Base-by-base conservation (phyloP, 495 filamentous ascomycete genomes). In the Penicillium verhagenii region DNA sequence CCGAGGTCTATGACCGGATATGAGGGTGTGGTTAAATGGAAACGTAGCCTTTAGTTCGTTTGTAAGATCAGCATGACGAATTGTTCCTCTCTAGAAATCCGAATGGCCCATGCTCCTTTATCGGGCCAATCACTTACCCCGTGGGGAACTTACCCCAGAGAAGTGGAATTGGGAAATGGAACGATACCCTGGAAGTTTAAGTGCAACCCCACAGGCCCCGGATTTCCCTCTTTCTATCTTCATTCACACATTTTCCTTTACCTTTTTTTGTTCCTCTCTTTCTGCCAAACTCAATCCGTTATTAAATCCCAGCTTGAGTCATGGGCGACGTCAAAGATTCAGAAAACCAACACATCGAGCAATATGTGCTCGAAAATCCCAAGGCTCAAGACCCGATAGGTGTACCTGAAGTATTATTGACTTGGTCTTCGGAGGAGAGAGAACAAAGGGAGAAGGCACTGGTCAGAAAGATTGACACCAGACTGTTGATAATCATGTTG, bases 401-500 rank as follows among this genome's bases (percentile, higher is more conserved):
- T 8, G 35, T 38, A 4, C 35, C 35, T 8, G 35, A 8, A 7
- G 35, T n/a, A n/a, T 38, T 38, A n/a, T 38, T 38, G 35, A 38
- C 6, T 37, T 35, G 52, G 3, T 43, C 56, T 13, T 18, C 20
- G 4, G 58, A 57, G n/a, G 54, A 61, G 25, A 50, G 51, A 14
- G 28, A 47, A 3, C 4, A 47, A 2, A 47, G 52, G 45, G 53
- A 56, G 45, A 60, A 56, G 28, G 55, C 48, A 26, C 38, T 60
- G 38, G 58, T 60, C 18, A 42, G 53, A 6, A 60, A 56, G 24
- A 45, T 60, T 33, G 53, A 60, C 19, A 24, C 24, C 0, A 45
- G 57, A 3, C 52, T 59, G 1, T 31, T 59, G 18, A 52, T 59
- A 19, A 59, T 59, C 47, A 54, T 59, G 14, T 47, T 59, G 8